A percentile compares a stretch with the other conserved stretches of the same genome.
Evolutionary conservation across 768 basidiomycete species (phyloP).

Genomic region (Rhizopogon salebrosus): DNA sequence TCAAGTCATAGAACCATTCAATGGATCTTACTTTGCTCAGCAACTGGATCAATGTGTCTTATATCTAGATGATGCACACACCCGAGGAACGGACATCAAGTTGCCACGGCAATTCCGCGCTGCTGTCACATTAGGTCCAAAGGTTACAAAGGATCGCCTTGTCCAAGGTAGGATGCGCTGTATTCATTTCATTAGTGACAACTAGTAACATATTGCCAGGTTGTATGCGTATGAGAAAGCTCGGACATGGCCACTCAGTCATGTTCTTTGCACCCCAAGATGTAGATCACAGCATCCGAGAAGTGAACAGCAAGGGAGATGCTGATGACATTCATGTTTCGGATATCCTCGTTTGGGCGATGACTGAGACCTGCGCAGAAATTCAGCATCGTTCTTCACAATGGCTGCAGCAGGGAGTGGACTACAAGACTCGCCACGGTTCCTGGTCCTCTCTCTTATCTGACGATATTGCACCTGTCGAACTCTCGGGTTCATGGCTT

Average conservation of each 20-base stretch:
- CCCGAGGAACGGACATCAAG: slow-evolving; percentile 45
- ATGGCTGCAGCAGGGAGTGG: slow-evolving; percentile 39
- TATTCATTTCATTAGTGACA: neutral
- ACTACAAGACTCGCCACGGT: slow-evolving; percentile 24
- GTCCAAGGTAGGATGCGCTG: slow-evolving; percentile 36
- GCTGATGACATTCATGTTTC: slow-evolving; percentile 7
- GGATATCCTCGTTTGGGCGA: slow-evolving; percentile 43
- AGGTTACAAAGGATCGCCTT: slow-evolving; percentile 47
- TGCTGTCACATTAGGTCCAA: slow-evolving; percentile 45
- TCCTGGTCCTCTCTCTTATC: slow-evolving; percentile 14
- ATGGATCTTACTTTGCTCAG: slow-evolving; percentile 33
- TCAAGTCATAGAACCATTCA: slow-evolving; percentile 28
- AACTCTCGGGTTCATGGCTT: slow-evolving; percentile 27
- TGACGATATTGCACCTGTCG: neutral
- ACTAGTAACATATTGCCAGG: slow-evolving; percentile 25
- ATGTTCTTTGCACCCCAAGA: slow-evolving; percentile 45
- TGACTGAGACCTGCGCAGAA: slow-evolving; percentile 36
- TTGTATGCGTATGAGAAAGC: slow-evolving; percentile 50
- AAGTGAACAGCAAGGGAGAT: slow-evolving; percentile 9
- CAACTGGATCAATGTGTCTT: slow-evolving; percentile 36
- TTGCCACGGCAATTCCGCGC: slow-evolving; percentile 37
- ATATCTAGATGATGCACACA: slow-evolving; percentile 51
- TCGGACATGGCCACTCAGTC: slow-evolving; percentile 43
- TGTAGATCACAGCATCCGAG: slow-evolving; percentile 34
- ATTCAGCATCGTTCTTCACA: slow-evolving; percentile 33